Percentiles rank a stretch among this genome's conserved stretches.
phyloP scores from a whole-genome alignment of 2,329 filamentous ascomycete genomes.

The Ascochyta koolunga region DNA sequence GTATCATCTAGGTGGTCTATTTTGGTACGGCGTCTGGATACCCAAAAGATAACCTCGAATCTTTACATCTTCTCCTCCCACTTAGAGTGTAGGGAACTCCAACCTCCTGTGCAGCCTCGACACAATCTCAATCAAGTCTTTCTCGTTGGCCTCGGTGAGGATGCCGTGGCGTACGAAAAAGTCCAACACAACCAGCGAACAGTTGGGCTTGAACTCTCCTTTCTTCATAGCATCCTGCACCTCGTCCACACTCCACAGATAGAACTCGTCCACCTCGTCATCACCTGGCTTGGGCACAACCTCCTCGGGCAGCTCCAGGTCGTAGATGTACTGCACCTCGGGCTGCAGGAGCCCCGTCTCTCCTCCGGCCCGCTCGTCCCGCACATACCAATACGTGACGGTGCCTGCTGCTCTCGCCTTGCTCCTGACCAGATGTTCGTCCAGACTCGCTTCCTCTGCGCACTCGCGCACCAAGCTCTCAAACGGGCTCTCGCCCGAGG shows the following conservation, averaged over 20 bases:
- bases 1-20: slow-evolving; percentile 38
- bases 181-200: slow-evolving; percentile 80
- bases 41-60: slow-evolving; percentile 29
- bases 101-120: slow-evolving; percentile 77
- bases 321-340: slow-evolving; percentile 90
- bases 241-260: slow-evolving; percentile 77
- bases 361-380: slow-evolving; percentile 76
- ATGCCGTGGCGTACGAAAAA: slow-evolving; percentile 89
- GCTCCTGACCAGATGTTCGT: slow-evolving; percentile 69
- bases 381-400: slow-evolving; percentile 84
- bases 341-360: slow-evolving; percentile 85
- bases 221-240: slow-evolving; percentile 70
- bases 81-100: slow-evolving; percentile 68
- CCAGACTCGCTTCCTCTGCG: slow-evolving; percentile 84
- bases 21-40: slow-evolving; percentile 39
- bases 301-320: slow-evolving; percentile 75
- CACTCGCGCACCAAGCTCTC: slow-evolving; percentile 86
- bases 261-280: slow-evolving; percentile 86
- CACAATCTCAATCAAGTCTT: slow-evolving; percentile 76
- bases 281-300: slow-evolving; percentile 79
- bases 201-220: slow-evolving; percentile 92
- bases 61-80: slow-evolving; percentile 11
- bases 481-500: slow-evolving; percentile 78
- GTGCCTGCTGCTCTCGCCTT: slow-evolving; percentile 67
- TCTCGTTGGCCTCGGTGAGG: slow-evolving; percentile 78